phyloP scores from a whole-genome alignment of 2,329 filamentous ascomycete species.

The Penicillium sp. region DNA sequence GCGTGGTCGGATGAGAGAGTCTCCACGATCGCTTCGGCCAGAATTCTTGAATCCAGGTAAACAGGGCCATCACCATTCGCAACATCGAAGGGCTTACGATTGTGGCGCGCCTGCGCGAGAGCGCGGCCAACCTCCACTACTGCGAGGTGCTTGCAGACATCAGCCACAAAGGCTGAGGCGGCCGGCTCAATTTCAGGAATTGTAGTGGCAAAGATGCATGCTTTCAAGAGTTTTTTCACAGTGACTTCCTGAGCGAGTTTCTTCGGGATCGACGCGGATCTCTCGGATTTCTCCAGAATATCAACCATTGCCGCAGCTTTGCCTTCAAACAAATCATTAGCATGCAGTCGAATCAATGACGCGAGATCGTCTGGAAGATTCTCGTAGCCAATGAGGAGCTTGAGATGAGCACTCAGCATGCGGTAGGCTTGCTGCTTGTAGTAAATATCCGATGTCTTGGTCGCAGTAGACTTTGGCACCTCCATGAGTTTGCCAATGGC shows the following conservation, averaged over 20 bases:
- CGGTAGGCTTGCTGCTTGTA: conserved; percentile 93
- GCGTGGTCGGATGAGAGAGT: conserved; percentile 79
- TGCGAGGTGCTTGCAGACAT: conserved; percentile 83
- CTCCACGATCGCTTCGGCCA: conserved; percentile 86
- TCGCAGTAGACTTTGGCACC: conserved; percentile 55
- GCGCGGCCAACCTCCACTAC: conserved; percentile 82
- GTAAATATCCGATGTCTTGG: conserved; percentile 64
- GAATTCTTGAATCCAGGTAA: conserved; percentile 74
- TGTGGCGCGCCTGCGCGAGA: conserved; percentile 73
- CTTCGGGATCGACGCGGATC: conserved; percentile 77
- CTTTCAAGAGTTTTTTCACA: conserved; percentile 81
- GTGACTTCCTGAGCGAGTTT: conserved; percentile 76
- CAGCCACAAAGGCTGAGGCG: conserved; percentile 67
- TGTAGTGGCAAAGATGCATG: conserved; percentile 77
- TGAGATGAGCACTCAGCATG: conserved; percentile 80
- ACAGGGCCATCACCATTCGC: conserved; percentile 80
- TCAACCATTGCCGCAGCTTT: conserved; percentile 65
- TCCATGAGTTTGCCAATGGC: conserved; percentile 87
- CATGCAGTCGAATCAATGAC: conserved; percentile 76
- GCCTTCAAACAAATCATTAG: conserved; percentile 70
- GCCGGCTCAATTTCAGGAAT: conserved; percentile 73
- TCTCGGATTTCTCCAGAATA: conserved; percentile 67
- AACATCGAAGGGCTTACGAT: conserved; percentile 73
- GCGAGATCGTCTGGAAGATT: conserved; percentile 84
- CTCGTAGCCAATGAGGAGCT: conserved; percentile 82